A percentile compares a stretch with the other conserved stretches of the same genome.
Conservation (phyloP, 2,329 filamentous ascomycete genomes). For the Lasiodiplodia citricola region DNA sequence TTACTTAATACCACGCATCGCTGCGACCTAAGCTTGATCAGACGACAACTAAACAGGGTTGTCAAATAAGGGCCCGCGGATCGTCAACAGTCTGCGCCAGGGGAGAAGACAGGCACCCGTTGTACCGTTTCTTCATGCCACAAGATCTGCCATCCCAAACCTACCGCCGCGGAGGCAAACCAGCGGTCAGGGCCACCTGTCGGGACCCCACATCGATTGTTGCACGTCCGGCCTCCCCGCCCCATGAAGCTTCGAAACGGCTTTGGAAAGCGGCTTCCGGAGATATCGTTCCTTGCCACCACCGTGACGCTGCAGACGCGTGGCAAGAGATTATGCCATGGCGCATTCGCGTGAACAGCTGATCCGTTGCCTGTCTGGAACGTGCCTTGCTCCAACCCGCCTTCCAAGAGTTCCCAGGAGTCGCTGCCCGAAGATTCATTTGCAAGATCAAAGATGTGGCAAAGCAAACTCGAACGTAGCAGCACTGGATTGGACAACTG, state of each 20-base stretch:
- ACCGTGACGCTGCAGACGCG: background rate
- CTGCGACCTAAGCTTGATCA: conserved; percentile 1
- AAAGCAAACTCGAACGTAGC: background rate
- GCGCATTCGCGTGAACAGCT: background rate
- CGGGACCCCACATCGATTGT: too few relatives aligned
- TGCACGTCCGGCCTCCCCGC: background rate
- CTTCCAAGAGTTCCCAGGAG: background rate
- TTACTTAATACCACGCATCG: background rate
- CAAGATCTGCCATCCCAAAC: background rate
- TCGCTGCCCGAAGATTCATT: background rate
- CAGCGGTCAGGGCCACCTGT: conserved; percentile 7
- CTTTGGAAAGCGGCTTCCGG: background rate
- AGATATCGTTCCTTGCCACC: background rate
- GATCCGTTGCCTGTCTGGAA: background rate
- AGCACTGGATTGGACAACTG: background rate
- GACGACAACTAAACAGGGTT: background rate
- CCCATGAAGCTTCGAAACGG: background rate
- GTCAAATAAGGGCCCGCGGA: background rate
- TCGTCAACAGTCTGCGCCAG: conserved; percentile 5
- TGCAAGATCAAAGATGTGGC: background rate
- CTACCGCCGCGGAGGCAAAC: background rate
- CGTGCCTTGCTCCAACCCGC: background rate
- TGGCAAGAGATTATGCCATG: background rate
- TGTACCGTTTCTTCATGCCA: background rate
- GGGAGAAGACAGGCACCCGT: conserved; percentile 8